Conservation (phyloP, 768 basidiomycete species). For the Chiua virens region DNA sequence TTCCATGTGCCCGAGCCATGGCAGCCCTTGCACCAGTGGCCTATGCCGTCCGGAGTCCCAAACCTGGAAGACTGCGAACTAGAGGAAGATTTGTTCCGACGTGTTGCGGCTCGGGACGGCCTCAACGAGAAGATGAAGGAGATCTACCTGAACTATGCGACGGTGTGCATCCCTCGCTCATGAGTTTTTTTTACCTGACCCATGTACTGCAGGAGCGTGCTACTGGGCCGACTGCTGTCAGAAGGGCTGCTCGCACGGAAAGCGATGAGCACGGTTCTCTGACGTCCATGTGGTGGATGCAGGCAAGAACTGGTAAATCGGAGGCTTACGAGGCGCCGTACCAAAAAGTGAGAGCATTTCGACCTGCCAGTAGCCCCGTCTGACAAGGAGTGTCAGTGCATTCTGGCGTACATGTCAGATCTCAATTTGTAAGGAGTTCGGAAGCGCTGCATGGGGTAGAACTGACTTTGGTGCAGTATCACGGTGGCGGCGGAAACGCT, state of each 20-base stretch:
- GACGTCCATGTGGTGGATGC: constrained; percentile 77
- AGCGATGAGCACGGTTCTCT: constrained; percentile 46
- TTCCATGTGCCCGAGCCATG: constrained; percentile 79
- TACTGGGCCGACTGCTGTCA: constrained; percentile 69
- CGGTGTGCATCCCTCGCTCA: constrained; percentile 14
- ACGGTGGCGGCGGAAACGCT: constrained; percentile 51
- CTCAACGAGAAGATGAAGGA: constrained; percentile 36
- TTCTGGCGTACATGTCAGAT: constrained; percentile 78
- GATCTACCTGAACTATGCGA: constrained; percentile 27
- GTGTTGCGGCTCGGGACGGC: constrained; percentile 27
- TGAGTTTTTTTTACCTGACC: constrained; percentile 22
- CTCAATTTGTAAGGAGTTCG: constrained; percentile 61
- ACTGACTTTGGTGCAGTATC: constrained; percentile 45
- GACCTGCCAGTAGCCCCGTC: neutral
- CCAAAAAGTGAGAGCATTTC: constrained; percentile 57
- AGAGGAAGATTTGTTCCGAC: constrained; percentile 46
- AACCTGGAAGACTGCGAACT: constrained; percentile 63
- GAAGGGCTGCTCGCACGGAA: constrained; percentile 47
- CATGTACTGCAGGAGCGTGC: constrained; percentile 54
- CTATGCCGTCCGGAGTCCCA: constrained; percentile 57
- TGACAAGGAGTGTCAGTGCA: constrained; percentile 51
- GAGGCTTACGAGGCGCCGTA: constrained; percentile 68
- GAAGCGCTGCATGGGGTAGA: neutral
- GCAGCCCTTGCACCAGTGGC: constrained; percentile 69
- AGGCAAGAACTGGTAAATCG: constrained; percentile 53